Percentiles rank a stretch among this genome's conserved stretches.
Conservation (phyloP, 2,329 filamentous ascomycete genomes). For the Fusarium sp. region DNA sequence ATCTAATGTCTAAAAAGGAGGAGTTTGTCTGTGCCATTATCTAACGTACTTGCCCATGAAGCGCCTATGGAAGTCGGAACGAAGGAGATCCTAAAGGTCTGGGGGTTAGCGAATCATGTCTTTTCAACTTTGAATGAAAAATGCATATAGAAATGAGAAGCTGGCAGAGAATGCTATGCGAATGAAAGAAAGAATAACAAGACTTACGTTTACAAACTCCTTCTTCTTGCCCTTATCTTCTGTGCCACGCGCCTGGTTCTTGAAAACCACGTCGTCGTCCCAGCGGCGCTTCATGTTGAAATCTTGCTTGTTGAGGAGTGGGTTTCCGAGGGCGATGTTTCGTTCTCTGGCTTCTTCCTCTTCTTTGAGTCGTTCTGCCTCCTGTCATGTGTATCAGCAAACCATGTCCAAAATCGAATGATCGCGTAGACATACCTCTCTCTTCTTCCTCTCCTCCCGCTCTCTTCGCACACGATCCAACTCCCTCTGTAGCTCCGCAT, state of each 20-base stretch:
- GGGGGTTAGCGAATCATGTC: constrained; percentile 34
- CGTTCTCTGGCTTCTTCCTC: constrained; percentile 87
- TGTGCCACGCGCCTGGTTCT: constrained; percentile 95
- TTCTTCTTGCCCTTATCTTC: constrained; percentile 89
- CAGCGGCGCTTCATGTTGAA: constrained; percentile 93
- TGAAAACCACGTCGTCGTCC: constrained; percentile 99
- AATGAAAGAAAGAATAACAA: constrained; percentile 9
- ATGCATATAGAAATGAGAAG: constrained; percentile 1
- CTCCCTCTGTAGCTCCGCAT: constrained; percentile 90
- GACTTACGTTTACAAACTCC: constrained; percentile 93
- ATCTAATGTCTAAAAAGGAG: constrained; percentile 43
- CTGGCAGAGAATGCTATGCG: neutral
- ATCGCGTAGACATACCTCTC: constrained; percentile 45
- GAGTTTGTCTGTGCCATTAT: constrained; percentile 48
- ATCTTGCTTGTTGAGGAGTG: constrained; percentile 86
- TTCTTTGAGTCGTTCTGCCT: constrained; percentile 80
- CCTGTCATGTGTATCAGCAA: constrained; percentile 57
- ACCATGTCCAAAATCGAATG: neutral
- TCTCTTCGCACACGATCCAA: constrained; percentile 93
- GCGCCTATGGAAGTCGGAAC: constrained; percentile 96
- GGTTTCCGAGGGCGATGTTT: constrained; percentile 93
- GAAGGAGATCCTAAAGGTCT: constrained; percentile 76
- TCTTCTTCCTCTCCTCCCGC: constrained; percentile 57
- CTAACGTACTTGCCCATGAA: constrained; percentile 85
- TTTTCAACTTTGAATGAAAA: neutral